Base-by-base conservation (phyloP, 768 basidiomycete species). In the Collybiopsis luxurians region DNA sequence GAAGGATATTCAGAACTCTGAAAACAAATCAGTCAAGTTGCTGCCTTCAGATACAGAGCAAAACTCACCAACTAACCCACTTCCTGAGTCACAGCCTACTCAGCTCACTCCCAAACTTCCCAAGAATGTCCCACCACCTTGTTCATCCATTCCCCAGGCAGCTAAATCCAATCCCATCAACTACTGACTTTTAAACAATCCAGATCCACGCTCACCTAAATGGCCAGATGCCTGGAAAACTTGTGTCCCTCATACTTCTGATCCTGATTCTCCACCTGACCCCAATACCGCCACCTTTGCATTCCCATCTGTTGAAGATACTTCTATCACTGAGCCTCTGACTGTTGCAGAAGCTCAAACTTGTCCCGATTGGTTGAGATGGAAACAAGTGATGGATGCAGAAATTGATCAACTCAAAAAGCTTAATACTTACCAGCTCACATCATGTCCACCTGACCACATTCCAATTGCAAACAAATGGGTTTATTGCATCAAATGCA, bases 371-470 rank as follows among this genome's bases (percentile, higher is more conserved):
- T 53, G 56, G 24, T 12, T 54, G 0, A 34, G 66, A 21, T 69
- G 65, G 69, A 59, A 62, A 46, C 27, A 58, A 5, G 65, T 64
- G 6, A 66, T 71, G 64, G 56, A 67, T 15, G 54, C 62, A 15
- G 66, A 72, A 46, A 49, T 66, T 3, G 53, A 62, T 5, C 58
- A 24, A 49, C 45, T 42, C n/a, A 42, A 42, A 17, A 15, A 42
- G n/a, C 40, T 42, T n/a, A 40, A 55, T 15, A 42, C 40, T n/a
- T 42, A 42, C n/a, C 13, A 42, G 40, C 40, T 42, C 40, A 42
- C 40, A 42, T 17, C 7, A n/a, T 42, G 40, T 42, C 40, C 40
- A 42, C 40, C 40, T 17, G 40, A 42, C n/a, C 13, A 17, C 13
- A n/a, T 21, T 9, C 40, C 40, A 17, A 42, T 42, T n/a, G 40